Evolutionary conservation across 371 early-diverging fungal species (phyloP), one percentile per base, ranked within the genome.

Genomic region (Zopfochytrium polystomum): DNA sequence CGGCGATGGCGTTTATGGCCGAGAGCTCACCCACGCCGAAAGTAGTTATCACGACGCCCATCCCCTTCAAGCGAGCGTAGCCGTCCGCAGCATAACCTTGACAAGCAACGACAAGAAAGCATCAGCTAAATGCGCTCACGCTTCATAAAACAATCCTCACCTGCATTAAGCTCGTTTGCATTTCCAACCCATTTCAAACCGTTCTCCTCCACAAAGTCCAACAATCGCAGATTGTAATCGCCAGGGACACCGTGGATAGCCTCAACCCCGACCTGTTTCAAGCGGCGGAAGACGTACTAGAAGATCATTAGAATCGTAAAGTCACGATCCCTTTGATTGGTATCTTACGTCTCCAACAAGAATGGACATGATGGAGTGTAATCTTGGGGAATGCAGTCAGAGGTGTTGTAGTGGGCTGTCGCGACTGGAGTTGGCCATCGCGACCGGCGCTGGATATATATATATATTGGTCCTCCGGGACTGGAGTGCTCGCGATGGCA

Each of bases 21-120:
- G 73, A 74, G 4, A 82, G 58, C 60, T 82, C 82, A 31, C 82
- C 82, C 1, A 82, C 82, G 33, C 82, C 82, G 60, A 82, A 82
- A 6, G 82, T 80, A 2, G 82, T 82, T 20, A 78, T 66, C 7
- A 82, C 35, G 30, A 75, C 79, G 27, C 56, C 63, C 3, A 63
- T 20, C 26, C 63, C 63, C 20, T 51, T 34, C 23, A 63, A 27
- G 29, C 63, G 63, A 2, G 82, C 79, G 63, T 82, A 82, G 22
- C 82, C 80, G 65, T 82, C 82, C 11, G 80, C 80, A 1, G 82
- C 75, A 65, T 78, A 78, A 3, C 77, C 57, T n/a, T 75, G 74
- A 15, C 7, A 38, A 11, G 38, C 38, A 38, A 38, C 7, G 38
- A 38, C 38, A 38, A 38, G 18, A 38, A 38, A 38, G 38, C 38